Percentiles rank a stretch among this genome's conserved stretches.
Conservation (phyloP, 2,329 filamentous ascomycete species). For the Colletotrichum lentis region DNA sequence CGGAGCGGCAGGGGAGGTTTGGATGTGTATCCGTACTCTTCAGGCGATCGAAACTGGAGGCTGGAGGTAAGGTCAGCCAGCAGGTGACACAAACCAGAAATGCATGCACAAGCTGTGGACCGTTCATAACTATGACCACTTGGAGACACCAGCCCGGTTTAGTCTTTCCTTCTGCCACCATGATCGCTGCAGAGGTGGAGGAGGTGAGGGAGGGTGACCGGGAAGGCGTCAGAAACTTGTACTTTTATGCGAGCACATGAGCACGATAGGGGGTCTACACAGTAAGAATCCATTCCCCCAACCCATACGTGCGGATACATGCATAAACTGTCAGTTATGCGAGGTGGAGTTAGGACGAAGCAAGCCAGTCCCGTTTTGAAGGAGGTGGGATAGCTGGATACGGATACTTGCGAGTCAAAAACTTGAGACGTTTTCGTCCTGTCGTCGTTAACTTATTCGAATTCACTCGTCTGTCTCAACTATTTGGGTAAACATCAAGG, state of each 20-base stretch:
- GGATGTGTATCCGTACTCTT: background rate
- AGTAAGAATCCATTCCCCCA: background rate
- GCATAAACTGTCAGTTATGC: background rate
- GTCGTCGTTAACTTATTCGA: background rate
- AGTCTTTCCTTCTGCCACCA: constrained; percentile 4
- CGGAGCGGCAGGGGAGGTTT: constrained; percentile 2
- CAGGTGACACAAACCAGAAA: background rate
- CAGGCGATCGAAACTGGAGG: background rate
- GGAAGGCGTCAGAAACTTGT: background rate
- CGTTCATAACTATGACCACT: constrained; percentile 26
- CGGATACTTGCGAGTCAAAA: background rate
- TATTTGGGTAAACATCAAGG: background rate
- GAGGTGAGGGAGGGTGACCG: background rate
- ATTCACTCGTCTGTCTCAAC: background rate
- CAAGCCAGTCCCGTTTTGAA: background rate
- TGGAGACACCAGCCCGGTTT: constrained; percentile 12
- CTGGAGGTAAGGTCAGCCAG: constrained; percentile 8
- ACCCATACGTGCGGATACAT: background rate
- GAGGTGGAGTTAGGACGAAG: background rate
- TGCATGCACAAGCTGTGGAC: constrained; percentile 4
- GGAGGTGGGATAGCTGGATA: background rate
- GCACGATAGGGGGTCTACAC: background rate
- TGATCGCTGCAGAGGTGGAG: constrained; percentile 6
- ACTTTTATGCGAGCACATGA: background rate
- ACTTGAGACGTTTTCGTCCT: constrained; percentile 5